phyloP scores from a whole-genome alignment of 2,329 filamentous ascomycete genomes.

The Colletotrichum endophyticum region DNA sequence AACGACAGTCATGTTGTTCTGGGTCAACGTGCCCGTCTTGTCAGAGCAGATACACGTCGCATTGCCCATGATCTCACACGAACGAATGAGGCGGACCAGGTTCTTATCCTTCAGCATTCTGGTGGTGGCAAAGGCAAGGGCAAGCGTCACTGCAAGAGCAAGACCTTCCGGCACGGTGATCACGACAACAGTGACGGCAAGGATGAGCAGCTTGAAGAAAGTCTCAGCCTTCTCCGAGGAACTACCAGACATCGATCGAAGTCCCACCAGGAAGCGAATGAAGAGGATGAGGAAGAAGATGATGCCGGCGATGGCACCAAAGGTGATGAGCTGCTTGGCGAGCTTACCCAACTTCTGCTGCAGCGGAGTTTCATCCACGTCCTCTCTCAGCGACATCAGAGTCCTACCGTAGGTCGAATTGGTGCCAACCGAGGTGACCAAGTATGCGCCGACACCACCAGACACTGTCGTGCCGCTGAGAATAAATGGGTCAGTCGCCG shows the following conservation, averaged over 20 bases:
- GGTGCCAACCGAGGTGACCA: slow-evolving; percentile 76
- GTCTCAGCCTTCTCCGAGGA: slow-evolving; percentile 57
- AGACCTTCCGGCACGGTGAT: slow-evolving; percentile 67
- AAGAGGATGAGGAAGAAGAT: slow-evolving; percentile 47
- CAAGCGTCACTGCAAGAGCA: slow-evolving; percentile 64
- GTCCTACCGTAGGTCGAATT: slow-evolving; percentile 80
- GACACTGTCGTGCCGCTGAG: slow-evolving; percentile 79
- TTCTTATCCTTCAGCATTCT: slow-evolving; percentile 69
- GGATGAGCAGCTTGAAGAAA: slow-evolving; percentile 63
- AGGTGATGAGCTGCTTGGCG: slow-evolving; percentile 72
- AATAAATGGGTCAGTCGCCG: slow-evolving; percentile 78
- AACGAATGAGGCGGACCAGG: slow-evolving; percentile 61
- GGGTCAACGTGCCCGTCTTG: slow-evolving; percentile 69
- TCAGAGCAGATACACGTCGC: slow-evolving; percentile 69
- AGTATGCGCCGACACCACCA: slow-evolving; percentile 76
- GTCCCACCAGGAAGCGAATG: slow-evolving; percentile 40
- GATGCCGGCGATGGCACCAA: slow-evolving; percentile 43
- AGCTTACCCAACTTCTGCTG: slow-evolving; percentile 79
- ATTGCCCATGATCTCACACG: slow-evolving; percentile 70
- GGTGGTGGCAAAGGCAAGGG: slow-evolving; percentile 66
- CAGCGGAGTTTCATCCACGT: slow-evolving; percentile 78
- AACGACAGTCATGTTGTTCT: slow-evolving; percentile 68
- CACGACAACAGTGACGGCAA: slow-evolving; percentile 63
- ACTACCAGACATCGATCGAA: slow-evolving; percentile 27
- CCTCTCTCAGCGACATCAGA: slow-evolving; percentile 78